Conservation (phyloP, 2,329 filamentous ascomycete species). For the Cladophialophora exuberans region DNA sequence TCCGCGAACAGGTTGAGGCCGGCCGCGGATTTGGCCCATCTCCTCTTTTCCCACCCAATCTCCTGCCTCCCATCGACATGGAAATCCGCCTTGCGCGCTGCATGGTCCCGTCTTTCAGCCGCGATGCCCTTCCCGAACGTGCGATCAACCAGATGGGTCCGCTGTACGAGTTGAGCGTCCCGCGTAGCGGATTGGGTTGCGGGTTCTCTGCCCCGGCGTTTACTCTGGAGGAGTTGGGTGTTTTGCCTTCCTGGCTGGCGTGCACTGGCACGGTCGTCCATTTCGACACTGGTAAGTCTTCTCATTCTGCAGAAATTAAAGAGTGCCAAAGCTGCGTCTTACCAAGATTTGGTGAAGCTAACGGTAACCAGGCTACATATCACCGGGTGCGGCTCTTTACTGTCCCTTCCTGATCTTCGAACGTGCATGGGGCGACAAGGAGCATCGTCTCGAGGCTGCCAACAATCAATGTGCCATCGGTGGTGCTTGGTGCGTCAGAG, state of each 20-base stretch:
- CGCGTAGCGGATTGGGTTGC: slow-evolving; percentile 31
- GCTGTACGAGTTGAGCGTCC: slow-evolving; percentile 28
- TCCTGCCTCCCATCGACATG: slow-evolving; percentile 29
- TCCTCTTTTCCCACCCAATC: slow-evolving; percentile 32
- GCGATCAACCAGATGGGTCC: slow-evolving; percentile 22
- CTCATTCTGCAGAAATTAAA: too few species aligned
- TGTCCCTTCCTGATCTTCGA: slow-evolving; percentile 32
- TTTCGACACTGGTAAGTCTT: slow-evolving; percentile 26
- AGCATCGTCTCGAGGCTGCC: slow-evolving; percentile 28
- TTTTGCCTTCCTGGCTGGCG: slow-evolving; percentile 28
- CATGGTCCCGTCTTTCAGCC: slow-evolving; percentile 31
- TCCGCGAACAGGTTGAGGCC: slow-evolving; percentile 27
- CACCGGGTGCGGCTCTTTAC: slow-evolving; percentile 29
- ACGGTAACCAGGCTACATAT: slow-evolving; percentile 22
- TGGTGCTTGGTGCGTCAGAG: slow-evolving; percentile 32
- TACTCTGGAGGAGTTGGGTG: slow-evolving; percentile 20
- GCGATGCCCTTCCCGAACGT: slow-evolving; percentile 31
- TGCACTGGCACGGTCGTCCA: slow-evolving; percentile 31
- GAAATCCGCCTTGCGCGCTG: slow-evolving; percentile 27
- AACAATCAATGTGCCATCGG: slow-evolving; percentile 34
- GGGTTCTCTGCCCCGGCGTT: slow-evolving; percentile 30
- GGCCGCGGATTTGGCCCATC: slow-evolving; percentile 32
- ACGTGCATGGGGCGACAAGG: slow-evolving; percentile 24
- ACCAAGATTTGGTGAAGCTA: neutral
- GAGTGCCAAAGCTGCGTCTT: too few species aligned